Base-by-base conservation (phyloP, 371 early-diverging fungal species). In the Mortierella sp. region DNA sequence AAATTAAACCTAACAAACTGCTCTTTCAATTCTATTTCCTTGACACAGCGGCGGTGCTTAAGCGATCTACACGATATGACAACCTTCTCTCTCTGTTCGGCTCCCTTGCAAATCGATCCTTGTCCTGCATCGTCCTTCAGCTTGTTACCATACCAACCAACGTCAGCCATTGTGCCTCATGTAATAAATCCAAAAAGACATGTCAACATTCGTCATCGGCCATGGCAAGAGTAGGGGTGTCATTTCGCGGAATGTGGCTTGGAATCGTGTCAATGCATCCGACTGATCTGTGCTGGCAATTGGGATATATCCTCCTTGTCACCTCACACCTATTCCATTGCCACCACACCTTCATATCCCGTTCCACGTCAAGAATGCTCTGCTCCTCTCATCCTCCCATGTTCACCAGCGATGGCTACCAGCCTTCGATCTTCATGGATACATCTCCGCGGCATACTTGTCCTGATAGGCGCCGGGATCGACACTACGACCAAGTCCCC, bases 21-120 rank as follows among this genome's bases (percentile, higher is more conserved):
- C n/a, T n/a, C n/a, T n/a, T n/a, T n/a, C n/a, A n/a, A n/a, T n/a
- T n/a, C 29, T 49, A 9, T 48, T 12, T 49, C 14, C 29, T 45
- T 47, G n/a, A n/a, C n/a, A 69, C 63, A 77, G 78, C 67, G 78
- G 78, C 57, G 78, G 78, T 56, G 78, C 78, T 55, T 78, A 78
- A 77, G 46, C 57, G 63, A 54, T 48, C 44, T 57, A 57, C 55
- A 68, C 58, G 46, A 25, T 41, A 55, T 47, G 41, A 51, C 22
- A 40, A n/a, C n/a, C n/a, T n/a, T n/a, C 52, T 59, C 14, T 59
- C 29, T 29, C 29, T 24, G 45, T 28, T 52, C 10, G 34, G 34
- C 34, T n/a, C n/a, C 45, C 47, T 22, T 22, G 47, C 22, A 19
- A 9, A 14, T 49, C 40, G 24, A 53, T 25, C 46, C 52, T 16